phyloP scores from a whole-genome alignment of 108 stramenopile genomes.

The Skeletonema grethae region DNA sequence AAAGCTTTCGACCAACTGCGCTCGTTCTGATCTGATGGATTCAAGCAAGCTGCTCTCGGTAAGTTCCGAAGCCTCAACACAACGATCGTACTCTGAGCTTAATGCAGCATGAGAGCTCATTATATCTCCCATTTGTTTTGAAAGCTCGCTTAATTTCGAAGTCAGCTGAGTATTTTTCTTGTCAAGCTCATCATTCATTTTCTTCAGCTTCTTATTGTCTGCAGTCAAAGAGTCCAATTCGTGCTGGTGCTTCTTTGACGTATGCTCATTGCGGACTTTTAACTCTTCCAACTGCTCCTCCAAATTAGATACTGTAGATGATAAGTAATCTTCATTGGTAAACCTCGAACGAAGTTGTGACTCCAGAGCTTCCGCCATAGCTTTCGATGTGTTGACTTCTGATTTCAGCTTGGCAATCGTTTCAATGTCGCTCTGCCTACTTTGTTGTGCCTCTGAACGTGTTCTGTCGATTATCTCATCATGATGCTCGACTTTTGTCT shows the following conservation, averaged over 20 bases:
- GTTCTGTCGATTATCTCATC: constrained; percentile 33
- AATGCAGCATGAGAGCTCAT: constrained; percentile 52
- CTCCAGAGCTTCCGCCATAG: constrained; percentile 60
- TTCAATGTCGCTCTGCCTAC: constrained; percentile 34
- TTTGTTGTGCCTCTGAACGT: constrained; percentile 27
- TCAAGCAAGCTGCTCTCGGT: constrained; percentile 48
- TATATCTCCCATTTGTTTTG: constrained; percentile 50
- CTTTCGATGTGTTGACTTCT: constrained; percentile 52
- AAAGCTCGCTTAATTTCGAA: constrained; percentile 40
- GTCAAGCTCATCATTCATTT: constrained; percentile 38
- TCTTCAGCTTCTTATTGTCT: constrained; percentile 47
- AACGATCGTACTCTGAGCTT: constrained; percentile 55
- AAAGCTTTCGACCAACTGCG: constrained; percentile 31
- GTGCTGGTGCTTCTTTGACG: constrained; percentile 41
- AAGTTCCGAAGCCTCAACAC: constrained; percentile 41
- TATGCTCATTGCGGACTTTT: constrained; percentile 38
- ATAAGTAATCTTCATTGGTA: constrained; percentile 57
- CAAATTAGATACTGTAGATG: constrained; percentile 46
- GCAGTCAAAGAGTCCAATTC: constrained; percentile 41
- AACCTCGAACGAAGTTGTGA: constrained; percentile 56
- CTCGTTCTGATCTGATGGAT: constrained; percentile 42
- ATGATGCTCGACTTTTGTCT: constrained; percentile 39
- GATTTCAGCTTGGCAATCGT: constrained; percentile 49
- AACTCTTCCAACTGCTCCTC: constrained; percentile 51
- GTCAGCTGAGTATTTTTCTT: constrained; percentile 46